Evolutionary conservation across 176 grass and related monocot genomes (phyloP).

Genomic region (Ensete ventricosum): DNA sequence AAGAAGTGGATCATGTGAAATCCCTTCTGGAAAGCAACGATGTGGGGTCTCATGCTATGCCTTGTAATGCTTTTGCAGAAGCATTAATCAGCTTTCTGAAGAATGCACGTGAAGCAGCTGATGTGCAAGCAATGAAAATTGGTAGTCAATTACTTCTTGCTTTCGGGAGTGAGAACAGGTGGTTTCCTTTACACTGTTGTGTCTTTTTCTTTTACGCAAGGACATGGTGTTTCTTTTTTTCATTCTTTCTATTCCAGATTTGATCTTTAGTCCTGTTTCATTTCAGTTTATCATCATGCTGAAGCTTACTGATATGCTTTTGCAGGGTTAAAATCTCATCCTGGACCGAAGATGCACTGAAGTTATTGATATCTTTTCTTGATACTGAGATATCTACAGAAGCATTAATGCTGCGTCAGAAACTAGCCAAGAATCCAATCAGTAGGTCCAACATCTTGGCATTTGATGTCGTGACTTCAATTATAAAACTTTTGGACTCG

Average conservation of each 20-base stretch:
- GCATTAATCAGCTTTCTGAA: slow-evolving; percentile 61
- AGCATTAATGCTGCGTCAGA: slow-evolving; percentile 50
- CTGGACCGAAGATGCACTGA: slow-evolving; percentile 43
- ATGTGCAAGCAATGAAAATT: slow-evolving; percentile 39
- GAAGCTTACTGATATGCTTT: slow-evolving; percentile 1
- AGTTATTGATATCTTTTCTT: slow-evolving; percentile 50
- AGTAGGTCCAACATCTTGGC: slow-evolving; percentile 37
- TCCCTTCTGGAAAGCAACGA: slow-evolving; percentile 49
- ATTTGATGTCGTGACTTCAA: slow-evolving; percentile 35
- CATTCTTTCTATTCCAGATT: neutral
- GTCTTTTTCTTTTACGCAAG: neutral
- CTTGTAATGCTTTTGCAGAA: slow-evolving; percentile 74
- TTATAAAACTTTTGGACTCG: slow-evolving; percentile 40
- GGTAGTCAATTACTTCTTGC: slow-evolving; percentile 55
- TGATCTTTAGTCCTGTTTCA: neutral
- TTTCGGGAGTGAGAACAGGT: slow-evolving; percentile 62
- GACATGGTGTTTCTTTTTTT: neutral
- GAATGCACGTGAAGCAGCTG: slow-evolving; percentile 34
- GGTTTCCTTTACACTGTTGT: slow-evolving; percentile 15
- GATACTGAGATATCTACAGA: slow-evolving; percentile 41
- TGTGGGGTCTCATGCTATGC: slow-evolving; percentile 37
- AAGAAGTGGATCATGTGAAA: slow-evolving; percentile 61
- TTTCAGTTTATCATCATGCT: neutral
- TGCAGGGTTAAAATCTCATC: slow-evolving; percentile 44
- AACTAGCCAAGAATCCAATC: slow-evolving; percentile 32